Evolutionary conservation across 345 rosid species (phyloP).

Genomic region (Alliaria petiolata): DNA sequence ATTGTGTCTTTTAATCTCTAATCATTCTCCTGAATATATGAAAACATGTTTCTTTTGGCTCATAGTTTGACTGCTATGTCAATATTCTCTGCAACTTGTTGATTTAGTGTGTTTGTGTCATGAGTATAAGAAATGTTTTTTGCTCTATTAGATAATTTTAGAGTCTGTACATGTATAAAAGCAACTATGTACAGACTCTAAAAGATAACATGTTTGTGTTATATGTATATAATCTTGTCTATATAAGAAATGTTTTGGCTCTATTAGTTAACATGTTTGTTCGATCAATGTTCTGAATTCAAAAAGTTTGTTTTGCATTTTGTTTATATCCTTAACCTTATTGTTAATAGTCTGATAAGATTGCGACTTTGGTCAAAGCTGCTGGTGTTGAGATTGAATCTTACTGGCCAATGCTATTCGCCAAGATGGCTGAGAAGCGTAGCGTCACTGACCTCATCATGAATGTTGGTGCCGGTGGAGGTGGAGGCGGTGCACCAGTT

Average conservation of each 20-base stretch:
- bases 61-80: too few relatives aligned
- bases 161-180: too few relatives aligned
- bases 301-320: not conserved
- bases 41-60: too few relatives aligned
- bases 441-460: slow-evolving; percentile 56
- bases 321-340: not conserved
- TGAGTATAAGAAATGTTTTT: not conserved
- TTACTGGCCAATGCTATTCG: slow-evolving; percentile 83
- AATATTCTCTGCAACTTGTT: too few relatives aligned
- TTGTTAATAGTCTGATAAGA: slow-evolving; percentile 59
- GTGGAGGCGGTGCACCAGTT: slow-evolving; percentile 52
- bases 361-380: slow-evolving; percentile 48
- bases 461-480: slow-evolving; percentile 76
- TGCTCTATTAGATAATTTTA: too few relatives aligned
- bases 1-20: too few relatives aligned
- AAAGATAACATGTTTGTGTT: too few relatives aligned
- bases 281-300: not conserved
- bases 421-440: slow-evolving; percentile 75
- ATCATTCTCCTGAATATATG: too few relatives aligned
- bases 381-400: slow-evolving; percentile 60
- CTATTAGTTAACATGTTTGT: too few relatives aligned
- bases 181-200: too few relatives aligned
- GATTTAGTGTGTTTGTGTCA: too few relatives aligned
- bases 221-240: too few relatives aligned
- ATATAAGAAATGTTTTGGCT: not conserved